These are phyloP conservation scores for Asterophora parasitica DNA, from an alignment of 768 basidiomycete genomes.

Conservation along the genomic window DNA sequence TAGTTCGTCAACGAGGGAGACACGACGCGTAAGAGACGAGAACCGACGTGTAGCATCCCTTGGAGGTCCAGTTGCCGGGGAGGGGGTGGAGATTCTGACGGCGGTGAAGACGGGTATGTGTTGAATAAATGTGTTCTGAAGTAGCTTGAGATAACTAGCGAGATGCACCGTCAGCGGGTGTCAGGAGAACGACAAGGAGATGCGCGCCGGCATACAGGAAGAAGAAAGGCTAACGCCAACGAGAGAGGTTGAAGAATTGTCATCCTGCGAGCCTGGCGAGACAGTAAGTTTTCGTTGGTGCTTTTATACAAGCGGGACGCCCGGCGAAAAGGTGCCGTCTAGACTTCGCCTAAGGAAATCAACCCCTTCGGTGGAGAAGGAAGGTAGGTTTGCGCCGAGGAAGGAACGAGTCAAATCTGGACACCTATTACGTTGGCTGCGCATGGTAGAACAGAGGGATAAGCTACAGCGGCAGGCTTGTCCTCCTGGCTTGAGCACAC, in stretches of 20 bases:
- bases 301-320: slow-evolving; percentile 25
- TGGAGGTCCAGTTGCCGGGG: slow-evolving; percentile 50
- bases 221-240: slow-evolving; percentile 29
- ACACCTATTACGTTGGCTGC: slow-evolving; percentile 22
- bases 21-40: neutral
- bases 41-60: slow-evolving; percentile 59
- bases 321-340: slow-evolving; percentile 23
- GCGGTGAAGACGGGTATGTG: slow-evolving; percentile 24
- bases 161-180: slow-evolving; percentile 3
- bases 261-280: slow-evolving; percentile 25
- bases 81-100: slow-evolving; percentile 34
- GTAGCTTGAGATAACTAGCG: slow-evolving; percentile 21
- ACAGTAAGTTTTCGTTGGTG: slow-evolving; percentile 12
- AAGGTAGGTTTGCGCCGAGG: slow-evolving; percentile 16
- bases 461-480: slow-evolving; percentile 4
- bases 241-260: slow-evolving; percentile 25
- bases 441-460: slow-evolving; percentile 1
- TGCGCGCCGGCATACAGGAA: slow-evolving; percentile 34
- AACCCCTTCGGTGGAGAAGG: slow-evolving; percentile 18
- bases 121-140: slow-evolving; percentile 24
- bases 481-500: slow-evolving; percentile 5
- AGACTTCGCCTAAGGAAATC: slow-evolving; percentile 16
- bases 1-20: neutral
- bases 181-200: neutral
- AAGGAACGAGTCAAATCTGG: slow-evolving; percentile 16